phyloP scores from a whole-genome alignment of 805 yeast species.

The Diddensiella santjacobensis region DNA sequence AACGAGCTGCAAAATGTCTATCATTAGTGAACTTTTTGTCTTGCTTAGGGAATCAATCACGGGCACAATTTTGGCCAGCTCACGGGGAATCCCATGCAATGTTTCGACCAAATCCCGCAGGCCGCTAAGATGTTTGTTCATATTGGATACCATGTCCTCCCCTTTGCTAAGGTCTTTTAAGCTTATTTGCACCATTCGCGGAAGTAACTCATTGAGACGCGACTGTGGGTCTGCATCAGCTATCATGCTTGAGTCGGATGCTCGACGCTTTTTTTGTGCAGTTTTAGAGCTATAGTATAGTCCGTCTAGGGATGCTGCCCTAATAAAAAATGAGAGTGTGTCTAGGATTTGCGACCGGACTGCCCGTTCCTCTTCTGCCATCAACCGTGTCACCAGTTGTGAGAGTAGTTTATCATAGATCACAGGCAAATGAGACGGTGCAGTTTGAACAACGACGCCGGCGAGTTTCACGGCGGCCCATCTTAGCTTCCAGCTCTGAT shows the following conservation, averaged over 20 bases:
- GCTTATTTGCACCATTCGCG: constrained; percentile 12
- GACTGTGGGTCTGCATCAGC: constrained; percentile 24
- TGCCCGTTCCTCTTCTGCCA: constrained; percentile 35
- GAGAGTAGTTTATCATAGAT: constrained; percentile 33
- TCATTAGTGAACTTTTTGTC: constrained; percentile 13
- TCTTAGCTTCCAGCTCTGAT: constrained; percentile 61
- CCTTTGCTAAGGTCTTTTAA: constrained; percentile 13
- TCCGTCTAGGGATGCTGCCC: constrained; percentile 39
- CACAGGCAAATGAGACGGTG: constrained; percentile 37
- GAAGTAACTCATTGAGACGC: constrained; percentile 6
- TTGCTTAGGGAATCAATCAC: constrained; percentile 8
- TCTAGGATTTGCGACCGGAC: constrained; percentile 51
- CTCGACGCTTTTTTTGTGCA: constrained; percentile 20
- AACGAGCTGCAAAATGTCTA: constrained; percentile 18
- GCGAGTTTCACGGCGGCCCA: constrained; percentile 46
- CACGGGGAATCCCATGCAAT: constrained; percentile 8
- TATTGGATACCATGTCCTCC: neutral
- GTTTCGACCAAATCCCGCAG: constrained; percentile 10
- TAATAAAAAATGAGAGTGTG: constrained; percentile 42
- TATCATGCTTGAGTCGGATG: constrained; percentile 27
- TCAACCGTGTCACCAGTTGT: constrained; percentile 41
- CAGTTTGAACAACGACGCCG: constrained; percentile 36
- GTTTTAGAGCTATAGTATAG: constrained; percentile 33
- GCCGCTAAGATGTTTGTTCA: constrained; percentile 9
- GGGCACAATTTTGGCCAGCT: constrained; percentile 8